phyloP scores from a whole-genome alignment of 2,329 filamentous ascomycete species.

The Penicillium sp. region DNA sequence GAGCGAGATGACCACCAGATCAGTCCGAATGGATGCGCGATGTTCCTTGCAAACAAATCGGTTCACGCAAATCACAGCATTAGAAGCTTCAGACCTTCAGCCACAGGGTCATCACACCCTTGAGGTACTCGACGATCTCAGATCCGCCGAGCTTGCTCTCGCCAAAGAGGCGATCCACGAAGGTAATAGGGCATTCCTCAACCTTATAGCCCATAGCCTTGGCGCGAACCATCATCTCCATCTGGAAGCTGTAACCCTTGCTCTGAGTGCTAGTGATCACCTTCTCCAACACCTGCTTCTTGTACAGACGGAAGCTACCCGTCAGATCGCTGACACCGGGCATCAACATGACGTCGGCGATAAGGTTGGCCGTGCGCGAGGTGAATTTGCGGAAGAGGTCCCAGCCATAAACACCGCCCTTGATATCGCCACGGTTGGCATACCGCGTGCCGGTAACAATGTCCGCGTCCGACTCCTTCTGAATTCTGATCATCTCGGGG shows the following conservation, averaged over 20 bases:
- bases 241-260: constrained; percentile 98
- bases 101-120: constrained; percentile 79
- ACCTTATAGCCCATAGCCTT: constrained; percentile 95
- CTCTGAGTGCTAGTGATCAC: constrained; percentile 89
- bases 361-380: constrained; percentile 83
- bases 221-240: constrained; percentile 98
- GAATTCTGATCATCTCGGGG: constrained; percentile 83
- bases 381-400: constrained; percentile 81
- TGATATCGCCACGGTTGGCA: constrained; percentile 66
- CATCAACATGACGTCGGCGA: constrained; percentile 89
- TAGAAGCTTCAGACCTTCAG: constrained; percentile 64
- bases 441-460: constrained; percentile 97
- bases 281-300: constrained; percentile 84
- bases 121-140: constrained; percentile 96
- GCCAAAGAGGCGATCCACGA: constrained; percentile 93
- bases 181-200: constrained; percentile 92
- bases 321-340: constrained; percentile 96
- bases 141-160: constrained; percentile 92
- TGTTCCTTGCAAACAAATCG: not conserved
- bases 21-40: constrained; percentile 19
- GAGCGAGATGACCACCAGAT: constrained; percentile 9
- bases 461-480: constrained; percentile 79
- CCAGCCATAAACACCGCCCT: constrained; percentile 90
- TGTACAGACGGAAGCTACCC: constrained; percentile 92
- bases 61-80: not conserved